A percentile compares a stretch with the other conserved stretches of the same genome.
Evolutionary conservation across 1,284 basidiomycete genomes (phyloP).

Genomic region (Rhizoctonia solani): DNA sequence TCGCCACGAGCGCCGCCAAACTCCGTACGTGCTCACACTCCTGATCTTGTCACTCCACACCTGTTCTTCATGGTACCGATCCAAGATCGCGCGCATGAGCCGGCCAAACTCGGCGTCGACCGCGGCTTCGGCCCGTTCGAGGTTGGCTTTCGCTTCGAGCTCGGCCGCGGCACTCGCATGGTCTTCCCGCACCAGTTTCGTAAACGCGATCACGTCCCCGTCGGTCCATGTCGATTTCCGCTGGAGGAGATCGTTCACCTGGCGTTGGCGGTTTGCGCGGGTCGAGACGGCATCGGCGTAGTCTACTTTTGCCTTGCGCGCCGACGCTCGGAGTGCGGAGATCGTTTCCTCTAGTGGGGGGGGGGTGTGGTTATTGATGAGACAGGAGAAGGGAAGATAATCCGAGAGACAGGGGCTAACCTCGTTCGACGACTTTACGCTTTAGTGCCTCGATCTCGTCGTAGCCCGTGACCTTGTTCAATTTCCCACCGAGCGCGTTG

Average conservation of each 20-base stretch:
- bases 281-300: slow-evolving; percentile 75
- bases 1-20: slow-evolving; percentile 79
- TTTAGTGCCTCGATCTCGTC: slow-evolving; percentile 87
- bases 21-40: slow-evolving; percentile 87
- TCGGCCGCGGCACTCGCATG: slow-evolving; percentile 83
- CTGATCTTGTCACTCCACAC: slow-evolving; percentile 98
- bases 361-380: no score
- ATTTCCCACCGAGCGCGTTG: slow-evolving; percentile 69
- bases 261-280: slow-evolving; percentile 79
- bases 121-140: slow-evolving; percentile 69
- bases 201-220: slow-evolving; percentile 52
- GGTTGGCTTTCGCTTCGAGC: slow-evolving; percentile 62
- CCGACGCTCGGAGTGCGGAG: slow-evolving; percentile 59
- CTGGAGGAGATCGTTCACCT: slow-evolving; percentile 88
- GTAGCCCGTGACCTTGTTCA: slow-evolving; percentile 89
- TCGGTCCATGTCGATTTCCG: slow-evolving; percentile 79
- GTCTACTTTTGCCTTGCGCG: slow-evolving; percentile 68
- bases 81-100: slow-evolving; percentile 83
- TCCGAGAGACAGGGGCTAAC: slow-evolving; percentile 51
- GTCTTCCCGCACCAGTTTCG: slow-evolving; percentile 65
- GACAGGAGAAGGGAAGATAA: neutral
- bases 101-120: slow-evolving; percentile 85
- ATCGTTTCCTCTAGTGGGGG: slow-evolving; percentile 73
- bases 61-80: slow-evolving; percentile 92
- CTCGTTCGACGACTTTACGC: slow-evolving; percentile 74